Base-by-base conservation (phyloP, 2,329 filamentous ascomycete species). In the Mycosphaerella sp. region DNA sequence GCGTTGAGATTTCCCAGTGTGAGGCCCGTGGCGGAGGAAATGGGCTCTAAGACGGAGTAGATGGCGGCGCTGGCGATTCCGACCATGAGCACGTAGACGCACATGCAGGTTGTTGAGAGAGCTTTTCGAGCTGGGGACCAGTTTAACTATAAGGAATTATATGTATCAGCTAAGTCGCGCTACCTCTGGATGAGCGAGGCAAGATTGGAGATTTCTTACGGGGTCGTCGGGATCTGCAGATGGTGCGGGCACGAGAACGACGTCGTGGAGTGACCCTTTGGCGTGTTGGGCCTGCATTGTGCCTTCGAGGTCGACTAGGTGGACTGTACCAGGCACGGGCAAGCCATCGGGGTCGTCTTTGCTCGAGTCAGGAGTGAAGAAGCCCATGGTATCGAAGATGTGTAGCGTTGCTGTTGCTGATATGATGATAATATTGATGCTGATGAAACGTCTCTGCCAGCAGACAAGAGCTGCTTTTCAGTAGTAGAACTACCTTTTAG, bases 11-110 rank as follows among this genome's bases (percentile, higher is more conserved):
- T 66, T 3, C 62, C 64, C 1, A 76, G 58, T 0, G 72, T 72
- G 32, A 79, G 64, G 4, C 70, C 72, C 0, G 75, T 77, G 17
- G 73, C 72, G 37, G 68, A 62, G 6, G 70, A 71, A 42, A 79
- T 77, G 13, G 72, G 72, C 7, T 70, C 70, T 6, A 79, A 64
- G 8, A 79, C 72, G 8, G 71, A 74, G 59, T 79, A 79, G 16
- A 77, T 73, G 3, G 73, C 70, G 1, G 76, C 71, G 6, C 68
- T 67, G 1, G 76, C 70, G 37, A 78, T 74, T 13, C 75, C 76
- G 10, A 72, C 70, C 62, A 72, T 72, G 30, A 77, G 66, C 0
- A 72, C 74, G 57, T 78, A 78, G 14, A 75, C 64, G 54, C 70
- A 71, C 50, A 62, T 57, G 49, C 68, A 73, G 3, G 70, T 62